phyloP scores from a whole-genome alignment of 208 protist genomes.

The Endotrypanum monterogeii region DNA sequence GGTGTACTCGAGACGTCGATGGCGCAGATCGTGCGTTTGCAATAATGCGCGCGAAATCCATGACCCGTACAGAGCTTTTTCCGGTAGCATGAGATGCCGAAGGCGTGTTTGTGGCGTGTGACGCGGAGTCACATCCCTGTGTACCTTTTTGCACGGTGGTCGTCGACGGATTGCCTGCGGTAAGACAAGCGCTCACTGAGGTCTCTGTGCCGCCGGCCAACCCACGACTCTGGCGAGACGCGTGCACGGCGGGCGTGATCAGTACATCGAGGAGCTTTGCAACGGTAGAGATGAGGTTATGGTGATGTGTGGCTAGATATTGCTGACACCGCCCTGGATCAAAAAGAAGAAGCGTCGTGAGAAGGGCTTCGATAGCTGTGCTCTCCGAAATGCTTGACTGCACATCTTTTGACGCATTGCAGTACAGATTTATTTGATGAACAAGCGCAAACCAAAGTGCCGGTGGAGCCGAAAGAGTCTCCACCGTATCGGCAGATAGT shows the following conservation, averaged over 20 bases:
- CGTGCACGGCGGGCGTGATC: constrained; percentile 9
- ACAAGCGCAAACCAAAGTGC: constrained; percentile 62
- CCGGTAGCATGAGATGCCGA: background rate
- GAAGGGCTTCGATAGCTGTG: constrained; percentile 18
- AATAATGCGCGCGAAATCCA: background rate
- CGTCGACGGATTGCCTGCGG: background rate
- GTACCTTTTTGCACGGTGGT: background rate
- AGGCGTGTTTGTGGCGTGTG: background rate
- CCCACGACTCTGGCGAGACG: background rate
- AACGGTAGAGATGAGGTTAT: constrained; percentile 1
- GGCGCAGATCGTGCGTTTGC: background rate
- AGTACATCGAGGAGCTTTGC: constrained; percentile 6
- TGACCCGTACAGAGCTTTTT: background rate
- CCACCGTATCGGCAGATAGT: constrained; percentile 11
- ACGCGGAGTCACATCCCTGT: background rate
- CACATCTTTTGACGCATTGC: background rate
- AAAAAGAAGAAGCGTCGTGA: constrained; percentile 31
- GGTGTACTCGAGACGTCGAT: background rate
- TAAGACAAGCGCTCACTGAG: background rate
- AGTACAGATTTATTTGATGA: constrained; percentile 37
- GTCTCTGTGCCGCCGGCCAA: no score
- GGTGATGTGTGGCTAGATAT: constrained; percentile 8
- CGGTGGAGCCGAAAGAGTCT: constrained; percentile 32
- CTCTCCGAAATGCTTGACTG: background rate
- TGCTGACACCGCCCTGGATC: constrained; percentile 5